Percentiles rank a stretch among this genome's conserved stretches.
Conservation (phyloP, 805 yeast genomes). For the Monosporozyma unispora region DNA sequence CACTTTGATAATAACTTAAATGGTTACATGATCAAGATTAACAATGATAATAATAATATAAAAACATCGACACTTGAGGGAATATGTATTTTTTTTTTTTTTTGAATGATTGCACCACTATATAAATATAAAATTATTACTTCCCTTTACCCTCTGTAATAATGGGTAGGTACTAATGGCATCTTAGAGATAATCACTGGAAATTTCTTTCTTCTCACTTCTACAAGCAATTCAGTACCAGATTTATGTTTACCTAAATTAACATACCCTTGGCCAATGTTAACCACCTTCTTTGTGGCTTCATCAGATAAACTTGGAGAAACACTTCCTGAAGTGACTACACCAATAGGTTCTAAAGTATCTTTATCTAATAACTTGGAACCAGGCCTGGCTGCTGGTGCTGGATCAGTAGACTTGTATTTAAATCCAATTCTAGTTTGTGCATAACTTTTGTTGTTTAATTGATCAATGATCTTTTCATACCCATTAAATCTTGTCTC, state of each 20-base stretch:
- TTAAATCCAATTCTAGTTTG: constrained; percentile 64
- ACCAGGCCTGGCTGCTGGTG: constrained; percentile 91
- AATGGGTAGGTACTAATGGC: constrained; percentile 75
- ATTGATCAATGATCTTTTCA: constrained; percentile 55
- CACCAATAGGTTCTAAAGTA: constrained; percentile 42
- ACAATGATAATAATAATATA: no score
- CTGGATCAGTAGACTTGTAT: constrained; percentile 67
- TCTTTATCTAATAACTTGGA: constrained; percentile 54
- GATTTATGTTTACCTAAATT: constrained; percentile 60
- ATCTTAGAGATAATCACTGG: constrained; percentile 68
- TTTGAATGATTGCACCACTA: not conserved
- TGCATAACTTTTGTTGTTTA: constrained; percentile 53
- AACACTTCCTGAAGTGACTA: constrained; percentile 51
- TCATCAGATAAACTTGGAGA: constrained; percentile 57
- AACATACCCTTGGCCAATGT: constrained; percentile 87
- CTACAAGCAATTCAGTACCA: constrained; percentile 64
- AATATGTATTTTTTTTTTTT: not conserved
- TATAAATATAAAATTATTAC: not conserved
- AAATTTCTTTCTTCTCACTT: constrained; percentile 76
- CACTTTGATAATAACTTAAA: no score
- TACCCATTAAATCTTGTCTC: constrained; percentile 65
- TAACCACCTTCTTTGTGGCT: constrained; percentile 30
- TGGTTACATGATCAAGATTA: no score
- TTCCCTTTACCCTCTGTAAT: constrained; percentile 32
- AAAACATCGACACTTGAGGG: no score